Base-by-base conservation (phyloP, 768 basidiomycete genomes). In the Kwoniella botswanensis region DNA sequence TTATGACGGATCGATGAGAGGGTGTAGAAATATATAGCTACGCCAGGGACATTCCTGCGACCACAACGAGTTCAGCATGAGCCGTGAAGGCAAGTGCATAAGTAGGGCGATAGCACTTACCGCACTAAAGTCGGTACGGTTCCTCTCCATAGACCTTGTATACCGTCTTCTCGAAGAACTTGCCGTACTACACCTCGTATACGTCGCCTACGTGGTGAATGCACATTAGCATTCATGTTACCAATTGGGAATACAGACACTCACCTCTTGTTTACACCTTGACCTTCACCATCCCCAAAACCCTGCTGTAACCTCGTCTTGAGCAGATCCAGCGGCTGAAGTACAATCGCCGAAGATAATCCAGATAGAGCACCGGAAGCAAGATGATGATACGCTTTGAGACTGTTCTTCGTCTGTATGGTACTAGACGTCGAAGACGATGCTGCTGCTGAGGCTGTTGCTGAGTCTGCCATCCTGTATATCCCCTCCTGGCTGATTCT, bases 271-370 rank as follows among this genome's bases (percentile, higher is more conserved):
- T 26, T 41, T 2, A 26, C 24, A 17, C 26, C 46, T 18, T 44
- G 3, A 3, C 50, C 53, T 18, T 44, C n/a, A 11, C 50, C 53
- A 26, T 53, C 50, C 18, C 53, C 52, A 13, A 21, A 63, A 24
- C 72, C 74, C 83, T 94, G 93, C 81, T 95, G 94, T 74, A 94
- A 79, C 58, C 94, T 88, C n/a, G 94, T 96, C 85, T 97, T 97
- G 74, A 97, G 84, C 24, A 96, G 86, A 85, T 97, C 94, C 74
- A 96, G 71, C 3, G 84, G 84, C 64, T 84, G 84, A 0, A 84
- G 74, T 12, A 71, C 74, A 24, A 84, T 71, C 11, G 83, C 77
- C 0, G 75, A 77, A 0, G 82, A 79, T 10, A 84, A 71, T 11
- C 84, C 84, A 42, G 80, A 82, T 13, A 81, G 63, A 0, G 74